Conservation (phyloP, 805 yeast species). For the Candida lessepsii region DNA sequence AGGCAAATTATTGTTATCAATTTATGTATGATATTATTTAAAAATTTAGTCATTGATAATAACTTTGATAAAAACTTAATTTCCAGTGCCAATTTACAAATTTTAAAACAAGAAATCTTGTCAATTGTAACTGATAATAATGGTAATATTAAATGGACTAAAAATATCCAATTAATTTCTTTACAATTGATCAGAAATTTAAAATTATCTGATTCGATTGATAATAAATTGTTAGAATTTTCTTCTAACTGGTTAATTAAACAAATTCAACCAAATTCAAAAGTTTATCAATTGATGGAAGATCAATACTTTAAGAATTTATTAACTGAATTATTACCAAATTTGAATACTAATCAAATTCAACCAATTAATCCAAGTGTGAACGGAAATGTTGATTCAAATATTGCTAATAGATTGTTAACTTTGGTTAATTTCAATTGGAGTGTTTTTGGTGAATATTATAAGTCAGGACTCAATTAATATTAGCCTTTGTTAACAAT, state of each 20-base stretch:
- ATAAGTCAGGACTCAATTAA: constrained; percentile 22
- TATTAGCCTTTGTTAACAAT: too few species aligned
- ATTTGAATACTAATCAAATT: constrained; percentile 5
- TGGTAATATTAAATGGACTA: constrained; percentile 89
- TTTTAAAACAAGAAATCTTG: constrained; percentile 66
- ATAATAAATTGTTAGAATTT: constrained; percentile 50
- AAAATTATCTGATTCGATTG: constrained; percentile 13
- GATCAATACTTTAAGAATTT: constrained; percentile 56
- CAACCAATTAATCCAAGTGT: constrained; percentile 5
- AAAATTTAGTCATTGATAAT: constrained; percentile 54
- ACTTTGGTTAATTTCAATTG: constrained; percentile 76
- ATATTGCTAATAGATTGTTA: constrained; percentile 57
- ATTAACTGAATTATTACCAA: constrained; percentile 16
- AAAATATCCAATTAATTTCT: constrained; percentile 70
- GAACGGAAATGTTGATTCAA: constrained; percentile 22
- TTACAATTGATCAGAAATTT: constrained; percentile 58
- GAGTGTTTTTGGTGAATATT: constrained; percentile 77
- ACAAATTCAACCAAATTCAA: constrained; percentile 82
- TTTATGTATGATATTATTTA: constrained; percentile 68
- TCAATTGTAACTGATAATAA: constrained; percentile 82
- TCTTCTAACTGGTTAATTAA: constrained; percentile 77
- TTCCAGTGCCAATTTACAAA: constrained; percentile 37
- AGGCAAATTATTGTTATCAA: constrained; percentile 81
- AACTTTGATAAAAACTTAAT: constrained; percentile 24
- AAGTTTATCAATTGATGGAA: constrained; percentile 75